Conservation (phyloP, 768 basidiomycete species). For the Termitomyces sp. region DNA sequence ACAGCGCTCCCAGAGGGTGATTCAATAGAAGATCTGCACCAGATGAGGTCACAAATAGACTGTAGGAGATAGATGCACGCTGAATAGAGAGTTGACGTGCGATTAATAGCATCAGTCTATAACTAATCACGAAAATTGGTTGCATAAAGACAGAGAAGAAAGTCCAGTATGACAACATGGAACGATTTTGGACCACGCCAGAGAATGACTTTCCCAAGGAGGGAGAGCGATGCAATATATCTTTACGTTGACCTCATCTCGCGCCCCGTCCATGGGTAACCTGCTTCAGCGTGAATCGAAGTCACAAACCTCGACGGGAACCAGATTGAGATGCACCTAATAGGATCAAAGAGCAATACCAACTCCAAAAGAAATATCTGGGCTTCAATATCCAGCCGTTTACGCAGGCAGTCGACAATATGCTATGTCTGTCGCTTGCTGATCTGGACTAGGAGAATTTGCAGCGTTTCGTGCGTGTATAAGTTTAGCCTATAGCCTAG, state of each 20-base stretch:
- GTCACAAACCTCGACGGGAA: neutral
- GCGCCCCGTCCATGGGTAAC: neutral
- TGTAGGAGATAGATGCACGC: neutral
- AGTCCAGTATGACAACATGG: neutral
- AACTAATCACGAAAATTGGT: slow-evolving; percentile 6
- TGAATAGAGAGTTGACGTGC: neutral
- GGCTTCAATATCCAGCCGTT: too few relatives aligned
- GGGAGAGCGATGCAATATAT: slow-evolving; percentile 1
- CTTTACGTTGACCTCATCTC: neutral
- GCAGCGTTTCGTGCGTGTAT: too few relatives aligned
- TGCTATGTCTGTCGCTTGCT: too few relatives aligned
- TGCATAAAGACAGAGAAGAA: slow-evolving; percentile 5
- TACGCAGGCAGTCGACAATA: too few relatives aligned
- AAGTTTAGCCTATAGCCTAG: too few relatives aligned
- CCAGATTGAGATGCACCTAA: too few relatives aligned
- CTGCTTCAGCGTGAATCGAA: neutral
- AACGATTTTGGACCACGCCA: neutral
- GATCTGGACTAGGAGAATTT: too few relatives aligned
- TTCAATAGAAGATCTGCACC: neutral
- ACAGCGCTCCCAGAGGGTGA: slow-evolving; percentile 2
- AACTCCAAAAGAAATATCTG: too few relatives aligned
- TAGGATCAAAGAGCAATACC: too few relatives aligned
- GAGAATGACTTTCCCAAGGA: slow-evolving; percentile 8
- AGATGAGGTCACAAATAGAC: neutral
- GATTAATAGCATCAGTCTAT: slow-evolving; percentile 1